Base-by-base conservation (phyloP, 768 basidiomycete genomes). In the Leccinellum luteum region DNA sequence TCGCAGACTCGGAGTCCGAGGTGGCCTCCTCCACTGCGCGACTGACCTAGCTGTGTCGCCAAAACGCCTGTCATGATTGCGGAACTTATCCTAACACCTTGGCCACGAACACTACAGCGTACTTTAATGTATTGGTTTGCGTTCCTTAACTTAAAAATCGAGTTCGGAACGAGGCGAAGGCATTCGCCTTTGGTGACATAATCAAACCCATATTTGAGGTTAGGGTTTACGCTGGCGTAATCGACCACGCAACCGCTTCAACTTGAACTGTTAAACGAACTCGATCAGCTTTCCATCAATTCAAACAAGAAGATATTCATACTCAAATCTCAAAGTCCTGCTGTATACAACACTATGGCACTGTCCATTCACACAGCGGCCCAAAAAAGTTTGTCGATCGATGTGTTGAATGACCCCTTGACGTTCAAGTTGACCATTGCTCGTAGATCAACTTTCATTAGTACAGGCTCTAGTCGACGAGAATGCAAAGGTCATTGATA, bases 381-480 rank as follows among this genome's bases (percentile, higher is more conserved):
- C 8, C 84, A 86, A 67, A 90, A 87, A 55, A 81, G 89, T 87
- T 19, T 7, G 57, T 62, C 31, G 1, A 15, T 30, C 23, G 6
- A 4, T 45, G 7, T 4, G 19, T 19, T 21, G 25, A 28, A 32
- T 48, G 32, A 21, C n/a, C 23, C 17, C 19, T 53, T 43, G 45
- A 15, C 28, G 14, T 15, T 41, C 27, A n/a, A n/a, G n/a, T n/a
- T n/a, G n/a, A 56, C 2, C 21, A 28, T 27, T 45, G 5, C n/a
- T 12, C 2, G 8, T 17, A 91, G 91, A 84, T 64, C 91, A 93
- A 71, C 73, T 84, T 35, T 81, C 84, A 38, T 75, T 92, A n/a
- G 78, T 92, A 43, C 83, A 84, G 49, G 76, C 85, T 2, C 78
- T 93, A 48, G 64, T 90, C 32, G 65, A 78, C 19, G 85, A 90